Percentiles rank a stretch among this genome's conserved stretches.
phyloP scores from a whole-genome alignment of 495 filamentous ascomycete species.

The Coniosporium apollinis region DNA sequence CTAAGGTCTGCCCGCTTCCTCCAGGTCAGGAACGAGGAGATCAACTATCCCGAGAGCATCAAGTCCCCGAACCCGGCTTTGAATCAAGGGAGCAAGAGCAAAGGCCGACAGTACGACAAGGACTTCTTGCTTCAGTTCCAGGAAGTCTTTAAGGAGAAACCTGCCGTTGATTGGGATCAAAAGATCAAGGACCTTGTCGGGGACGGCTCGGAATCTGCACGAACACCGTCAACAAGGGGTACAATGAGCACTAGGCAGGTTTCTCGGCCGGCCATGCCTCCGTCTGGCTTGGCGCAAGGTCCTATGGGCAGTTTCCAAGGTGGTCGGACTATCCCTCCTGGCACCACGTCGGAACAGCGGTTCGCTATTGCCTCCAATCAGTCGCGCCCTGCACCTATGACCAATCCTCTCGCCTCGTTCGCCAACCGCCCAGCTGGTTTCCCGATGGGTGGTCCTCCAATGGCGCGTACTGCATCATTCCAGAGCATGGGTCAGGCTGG shows the following conservation, averaged over 20 bases:
- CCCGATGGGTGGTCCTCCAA: conserved; percentile 34
- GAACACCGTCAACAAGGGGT: conserved; percentile 38
- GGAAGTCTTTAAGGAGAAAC: conserved; percentile 84
- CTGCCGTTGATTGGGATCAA: conserved; percentile 72
- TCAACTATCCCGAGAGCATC: conserved; percentile 63
- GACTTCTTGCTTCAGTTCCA: conserved; percentile 97
- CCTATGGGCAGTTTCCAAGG: conserved; percentile 55
- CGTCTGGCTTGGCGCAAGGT: conserved; percentile 28
- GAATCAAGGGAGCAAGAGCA: conserved; percentile 57
- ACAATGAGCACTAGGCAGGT: conserved; percentile 27
- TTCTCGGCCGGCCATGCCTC: conserved; percentile 28
- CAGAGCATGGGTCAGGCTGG: conserved; percentile 28
- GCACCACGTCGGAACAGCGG: conserved; percentile 49
- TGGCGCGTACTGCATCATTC: conserved; percentile 39
- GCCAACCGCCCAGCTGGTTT: conserved; percentile 41
- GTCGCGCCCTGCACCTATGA: conserved; percentile 25
- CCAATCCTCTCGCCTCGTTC: conserved; percentile 42
- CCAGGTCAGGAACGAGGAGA: conserved; percentile 40
- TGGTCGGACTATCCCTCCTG: conserved; percentile 42
- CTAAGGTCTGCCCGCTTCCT: conserved; percentile 78
- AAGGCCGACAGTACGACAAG: conserved; percentile 79
- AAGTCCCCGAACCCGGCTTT: conserved; percentile 79
- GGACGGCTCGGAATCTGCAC: conserved; percentile 41
- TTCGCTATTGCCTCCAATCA: conserved; percentile 32
- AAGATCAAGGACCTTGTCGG: conserved; percentile 76